phyloP scores from a whole-genome alignment of 129 eudicot species.

The Solidago caesia region DNA sequence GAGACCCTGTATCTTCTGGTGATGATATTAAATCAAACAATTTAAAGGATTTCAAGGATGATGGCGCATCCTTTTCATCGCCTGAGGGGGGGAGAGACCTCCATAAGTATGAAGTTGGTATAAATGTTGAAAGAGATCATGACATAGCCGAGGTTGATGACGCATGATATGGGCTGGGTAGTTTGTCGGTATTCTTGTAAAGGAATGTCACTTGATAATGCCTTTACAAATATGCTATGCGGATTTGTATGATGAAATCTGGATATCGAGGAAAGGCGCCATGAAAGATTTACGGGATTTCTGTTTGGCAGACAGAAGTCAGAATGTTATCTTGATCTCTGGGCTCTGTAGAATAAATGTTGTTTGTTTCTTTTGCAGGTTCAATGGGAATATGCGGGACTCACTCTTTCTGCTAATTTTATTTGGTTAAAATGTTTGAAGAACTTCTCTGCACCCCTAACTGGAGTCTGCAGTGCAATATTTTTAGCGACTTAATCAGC shows the following conservation, averaged over 20 bases:
- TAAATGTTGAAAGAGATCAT: slow-evolving; percentile 29
- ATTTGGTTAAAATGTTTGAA: slow-evolving; percentile 36
- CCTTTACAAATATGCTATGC: background rate
- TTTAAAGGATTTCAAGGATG: slow-evolving; percentile 35
- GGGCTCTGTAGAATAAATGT: slow-evolving; percentile 45
- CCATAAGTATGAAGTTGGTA: slow-evolving; percentile 14
- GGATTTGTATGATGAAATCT: slow-evolving; percentile 1
- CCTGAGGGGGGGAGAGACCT: slow-evolving; percentile 30
- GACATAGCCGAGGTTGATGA: slow-evolving; percentile 35
- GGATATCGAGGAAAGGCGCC: slow-evolving; percentile 15
- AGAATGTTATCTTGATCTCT: slow-evolving; percentile 37
- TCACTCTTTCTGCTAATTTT: slow-evolving; percentile 38
- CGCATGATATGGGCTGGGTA: slow-evolving; percentile 25
- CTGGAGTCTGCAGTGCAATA: slow-evolving; percentile 47
- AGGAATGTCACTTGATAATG: background rate
- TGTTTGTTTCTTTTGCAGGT: slow-evolving; percentile 72
- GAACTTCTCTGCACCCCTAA: slow-evolving; percentile 37
- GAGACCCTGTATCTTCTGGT: slow-evolving; percentile 27
- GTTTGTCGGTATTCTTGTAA: background rate
- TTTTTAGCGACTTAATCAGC: slow-evolving; percentile 53
- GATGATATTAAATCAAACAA: slow-evolving; percentile 30
- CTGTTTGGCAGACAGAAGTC: slow-evolving; percentile 26
- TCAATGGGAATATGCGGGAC: slow-evolving; percentile 24
- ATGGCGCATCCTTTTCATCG: slow-evolving; percentile 17
- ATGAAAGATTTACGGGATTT: slow-evolving; percentile 27